Conservation (phyloP, 441 rosid species). For the Euphorbia celastroides region DNA sequence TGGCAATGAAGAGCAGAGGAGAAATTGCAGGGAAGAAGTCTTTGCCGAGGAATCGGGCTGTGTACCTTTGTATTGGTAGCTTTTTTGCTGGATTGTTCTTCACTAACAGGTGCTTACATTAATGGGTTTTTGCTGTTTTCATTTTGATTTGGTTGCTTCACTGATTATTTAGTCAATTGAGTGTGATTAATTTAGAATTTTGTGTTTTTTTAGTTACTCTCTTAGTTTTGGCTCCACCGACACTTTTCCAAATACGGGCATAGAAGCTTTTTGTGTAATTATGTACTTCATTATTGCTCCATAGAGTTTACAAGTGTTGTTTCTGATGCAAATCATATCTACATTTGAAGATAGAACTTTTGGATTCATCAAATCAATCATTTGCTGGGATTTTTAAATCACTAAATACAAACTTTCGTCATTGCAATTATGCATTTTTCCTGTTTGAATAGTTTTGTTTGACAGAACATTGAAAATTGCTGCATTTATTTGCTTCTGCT, state of each 20-base stretch:
- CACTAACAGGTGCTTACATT: constrained; percentile 55
- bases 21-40: constrained; percentile 41
- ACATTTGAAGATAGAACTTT: neutral
- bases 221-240: constrained; percentile 5
- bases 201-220: neutral
- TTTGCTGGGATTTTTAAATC: neutral
- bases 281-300: neutral
- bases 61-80: constrained; percentile 57
- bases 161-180: neutral
- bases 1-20: constrained; percentile 56
- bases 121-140: constrained; percentile 4
- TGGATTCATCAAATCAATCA: neutral
- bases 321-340: too few species aligned
- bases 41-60: constrained; percentile 41
- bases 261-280: neutral
- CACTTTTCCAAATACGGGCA: constrained; percentile 15
- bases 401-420: neutral
- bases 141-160: constrained; percentile 10
- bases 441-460: neutral
- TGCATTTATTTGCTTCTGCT: neutral
- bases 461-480: neutral
- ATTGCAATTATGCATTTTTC: neutral
- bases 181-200: constrained; percentile 1
- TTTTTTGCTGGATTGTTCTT: constrained; percentile 73
- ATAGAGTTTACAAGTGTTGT: neutral